These are phyloP conservation scores for Schrenkiella parvula DNA, from an alignment of 345 rosid species.

Conservation along the genomic window DNA sequence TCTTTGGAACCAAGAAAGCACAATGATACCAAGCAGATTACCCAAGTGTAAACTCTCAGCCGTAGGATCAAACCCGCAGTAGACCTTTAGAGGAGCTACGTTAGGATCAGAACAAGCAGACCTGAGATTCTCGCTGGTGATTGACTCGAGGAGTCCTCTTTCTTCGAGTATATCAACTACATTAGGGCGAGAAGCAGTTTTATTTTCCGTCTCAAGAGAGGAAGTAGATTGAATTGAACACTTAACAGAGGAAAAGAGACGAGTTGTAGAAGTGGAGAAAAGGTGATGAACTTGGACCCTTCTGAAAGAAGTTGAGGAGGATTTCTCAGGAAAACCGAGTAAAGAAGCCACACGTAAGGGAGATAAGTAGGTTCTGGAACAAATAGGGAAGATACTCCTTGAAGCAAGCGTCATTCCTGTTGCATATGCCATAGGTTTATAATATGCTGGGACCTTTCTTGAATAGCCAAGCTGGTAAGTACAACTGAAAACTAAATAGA, in stretches of 20 bases:
- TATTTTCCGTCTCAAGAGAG: conserved; percentile 32
- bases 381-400: conserved; percentile 34
- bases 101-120: conserved; percentile 46
- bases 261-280: conserved; percentile 22
- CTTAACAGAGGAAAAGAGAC: conserved; percentile 36
- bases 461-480: conserved; percentile 1
- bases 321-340: conserved; percentile 9
- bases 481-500: conserved; percentile 9
- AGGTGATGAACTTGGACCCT: conserved; percentile 17
- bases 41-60: conserved; percentile 94
- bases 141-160: conserved; percentile 79
- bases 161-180: conserved; percentile 69
- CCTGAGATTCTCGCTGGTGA: conserved; percentile 75
- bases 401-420: conserved; percentile 36
- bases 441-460: background rate
- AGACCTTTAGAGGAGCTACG: conserved; percentile 49
- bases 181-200: conserved; percentile 37
- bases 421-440: conserved; percentile 33
- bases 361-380: conserved; percentile 32
- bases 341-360: conserved; percentile 31
- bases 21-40: conserved; percentile 84
- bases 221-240: conserved; percentile 35
- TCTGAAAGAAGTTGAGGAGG: conserved; percentile 23
- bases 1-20: conserved; percentile 90
- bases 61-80: conserved; percentile 97